A percentile compares a stretch with the other conserved stretches of the same genome.
phyloP scores from a whole-genome alignment of 2,329 filamentous ascomycete genomes.

The Ceratocystis albifundus region DNA sequence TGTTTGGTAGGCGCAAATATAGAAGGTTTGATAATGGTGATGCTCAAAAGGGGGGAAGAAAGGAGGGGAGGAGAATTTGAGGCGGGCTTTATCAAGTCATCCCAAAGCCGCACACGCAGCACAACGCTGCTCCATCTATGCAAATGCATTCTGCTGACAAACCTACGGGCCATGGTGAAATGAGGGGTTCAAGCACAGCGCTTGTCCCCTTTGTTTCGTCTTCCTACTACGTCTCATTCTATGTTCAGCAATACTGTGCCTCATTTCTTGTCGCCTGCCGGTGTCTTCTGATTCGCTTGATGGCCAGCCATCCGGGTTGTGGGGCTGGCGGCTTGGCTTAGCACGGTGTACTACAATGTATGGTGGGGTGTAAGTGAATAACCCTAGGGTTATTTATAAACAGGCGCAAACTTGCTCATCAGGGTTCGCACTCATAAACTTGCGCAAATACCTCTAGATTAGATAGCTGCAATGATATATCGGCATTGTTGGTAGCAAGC shows the following conservation, averaged over 20 bases:
- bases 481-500: neutral
- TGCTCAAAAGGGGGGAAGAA: neutral
- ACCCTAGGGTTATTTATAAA: slow-evolving; percentile 22
- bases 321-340: neutral
- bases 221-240: neutral
- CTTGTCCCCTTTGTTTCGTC: neutral
- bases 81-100: neutral
- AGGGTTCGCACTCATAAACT: slow-evolving; percentile 21
- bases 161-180: neutral
- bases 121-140: too few species aligned
- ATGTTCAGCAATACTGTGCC: neutral
- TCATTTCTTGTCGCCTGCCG: neutral
- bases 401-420: slow-evolving; percentile 26
- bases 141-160: slow-evolving; percentile 12
- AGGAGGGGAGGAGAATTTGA: neutral
- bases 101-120: neutral
- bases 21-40: neutral
- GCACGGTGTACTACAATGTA: neutral
- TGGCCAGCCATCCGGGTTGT: slow-evolving; percentile 17
- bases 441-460: slow-evolving; percentile 20
- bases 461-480: neutral
- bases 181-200: slow-evolving; percentile 7
- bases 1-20: neutral
- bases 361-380: slow-evolving; percentile 13
- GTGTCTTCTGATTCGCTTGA: neutral